Percentiles rank a stretch among this genome's conserved stretches.
Evolutionary conservation across 2,329 filamentous ascomycete genomes (phyloP).

Genomic region (Aspergillus sp.): DNA sequence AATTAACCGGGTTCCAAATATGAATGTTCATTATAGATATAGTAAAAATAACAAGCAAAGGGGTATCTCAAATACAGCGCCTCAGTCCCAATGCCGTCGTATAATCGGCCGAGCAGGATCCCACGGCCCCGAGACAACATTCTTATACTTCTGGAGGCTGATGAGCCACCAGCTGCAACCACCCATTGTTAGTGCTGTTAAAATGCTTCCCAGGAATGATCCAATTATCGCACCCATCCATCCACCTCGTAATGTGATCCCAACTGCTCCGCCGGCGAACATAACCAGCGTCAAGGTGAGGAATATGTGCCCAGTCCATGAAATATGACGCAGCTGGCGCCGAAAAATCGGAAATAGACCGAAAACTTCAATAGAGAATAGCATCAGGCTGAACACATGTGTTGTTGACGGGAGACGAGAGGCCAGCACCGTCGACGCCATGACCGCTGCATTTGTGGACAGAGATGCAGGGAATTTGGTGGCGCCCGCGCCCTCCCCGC

Average conservation of each 20-base stretch:
- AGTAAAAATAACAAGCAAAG: not conserved
- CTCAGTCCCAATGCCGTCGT: slow-evolving; percentile 43
- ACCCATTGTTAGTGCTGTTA: slow-evolving; percentile 79
- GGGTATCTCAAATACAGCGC: not conserved
- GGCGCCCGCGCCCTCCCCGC: slow-evolving; percentile 46
- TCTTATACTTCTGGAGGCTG: slow-evolving; percentile 96
- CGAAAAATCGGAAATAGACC: slow-evolving; percentile 96
- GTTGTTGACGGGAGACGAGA: slow-evolving; percentile 85
- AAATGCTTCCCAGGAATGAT: slow-evolving; percentile 70
- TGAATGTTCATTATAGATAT: not conserved
- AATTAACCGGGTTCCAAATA: not conserved
- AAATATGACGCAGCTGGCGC: slow-evolving; percentile 79
- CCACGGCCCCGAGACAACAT: slow-evolving; percentile 97
- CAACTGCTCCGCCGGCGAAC: slow-evolving; percentile 76
- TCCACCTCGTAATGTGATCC: slow-evolving; percentile 57
- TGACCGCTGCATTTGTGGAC: slow-evolving; percentile 92
- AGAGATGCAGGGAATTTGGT: slow-evolving; percentile 62
- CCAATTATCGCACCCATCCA: slow-evolving; percentile 63
- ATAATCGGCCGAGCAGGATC: slow-evolving; percentile 79
- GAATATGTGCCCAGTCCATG: slow-evolving; percentile 75
- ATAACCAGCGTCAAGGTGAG: slow-evolving; percentile 76
- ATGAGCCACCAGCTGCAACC: slow-evolving; percentile 98
- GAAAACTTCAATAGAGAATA: slow-evolving; percentile 97
- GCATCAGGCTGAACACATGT: slow-evolving; percentile 89
- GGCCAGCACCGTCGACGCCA: slow-evolving; percentile 92